Percentiles rank a stretch among this genome's conserved stretches.
These are phyloP conservation scores for Globisporangium heterothallicum DNA, from an alignment of 352 stramenopile genomes.

Conservation along the genomic window DNA sequence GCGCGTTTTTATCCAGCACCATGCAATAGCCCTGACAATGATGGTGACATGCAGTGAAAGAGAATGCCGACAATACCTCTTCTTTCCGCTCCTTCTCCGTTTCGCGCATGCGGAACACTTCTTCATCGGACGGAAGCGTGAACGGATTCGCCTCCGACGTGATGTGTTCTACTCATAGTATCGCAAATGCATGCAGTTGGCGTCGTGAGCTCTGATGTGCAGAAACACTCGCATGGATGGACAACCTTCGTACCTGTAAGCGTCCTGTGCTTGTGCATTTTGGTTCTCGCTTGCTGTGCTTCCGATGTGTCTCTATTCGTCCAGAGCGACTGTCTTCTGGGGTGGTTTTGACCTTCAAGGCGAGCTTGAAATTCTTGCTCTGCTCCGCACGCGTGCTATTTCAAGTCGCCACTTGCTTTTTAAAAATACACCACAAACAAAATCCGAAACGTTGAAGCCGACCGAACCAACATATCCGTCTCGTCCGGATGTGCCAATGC, in stretches of 20 bases:
- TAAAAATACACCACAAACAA: background rate
- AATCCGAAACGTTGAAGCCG: background rate
- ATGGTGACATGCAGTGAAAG: background rate
- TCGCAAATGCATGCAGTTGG: too few relatives aligned
- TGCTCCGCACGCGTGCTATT: background rate
- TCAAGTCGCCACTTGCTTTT: background rate
- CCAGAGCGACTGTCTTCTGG: background rate
- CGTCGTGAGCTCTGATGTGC: background rate
- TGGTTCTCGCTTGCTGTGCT: background rate
- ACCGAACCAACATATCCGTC: too few relatives aligned
- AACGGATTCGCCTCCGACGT: conserved; percentile 84
- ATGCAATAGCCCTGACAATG: too few relatives aligned
- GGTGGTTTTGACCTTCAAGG: background rate
- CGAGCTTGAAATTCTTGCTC: background rate
- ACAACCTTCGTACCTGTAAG: conserved; percentile 12
- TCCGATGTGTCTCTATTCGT: background rate
- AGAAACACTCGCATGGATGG: background rate
- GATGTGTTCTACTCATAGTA: conserved; percentile 22
- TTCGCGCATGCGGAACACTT: conserved; percentile 92
- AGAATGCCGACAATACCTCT: conserved; percentile 29
- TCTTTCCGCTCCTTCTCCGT: conserved; percentile 86
- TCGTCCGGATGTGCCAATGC: background rate
- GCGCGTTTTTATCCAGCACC: background rate
- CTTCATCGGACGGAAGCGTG: conserved; percentile 89
- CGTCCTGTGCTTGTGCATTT: conserved; percentile 13